Conservation (phyloP, 2,329 filamentous ascomycete genomes). For the Fusarium sp. region DNA sequence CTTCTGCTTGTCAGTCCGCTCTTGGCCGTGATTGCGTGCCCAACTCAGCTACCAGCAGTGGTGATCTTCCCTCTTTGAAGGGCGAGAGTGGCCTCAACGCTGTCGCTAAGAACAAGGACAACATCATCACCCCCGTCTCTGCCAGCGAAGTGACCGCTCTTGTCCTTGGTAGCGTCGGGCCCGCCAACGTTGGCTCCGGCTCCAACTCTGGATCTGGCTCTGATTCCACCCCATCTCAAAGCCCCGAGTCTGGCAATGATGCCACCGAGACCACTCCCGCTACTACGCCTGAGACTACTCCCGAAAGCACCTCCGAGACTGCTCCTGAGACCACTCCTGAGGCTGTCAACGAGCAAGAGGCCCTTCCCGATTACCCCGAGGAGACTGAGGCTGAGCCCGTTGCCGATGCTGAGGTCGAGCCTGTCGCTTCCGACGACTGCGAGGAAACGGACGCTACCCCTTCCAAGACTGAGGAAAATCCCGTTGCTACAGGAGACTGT, state of each 20-base stretch:
- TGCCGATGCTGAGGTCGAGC: not conserved
- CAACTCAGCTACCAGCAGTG: constrained; percentile 36
- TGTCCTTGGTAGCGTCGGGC: constrained; percentile 37
- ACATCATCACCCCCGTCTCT: constrained; percentile 40
- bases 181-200: constrained; percentile 37
- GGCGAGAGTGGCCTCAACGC: constrained; percentile 28
- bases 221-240: constrained; percentile 8
- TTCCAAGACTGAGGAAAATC: not conserved
- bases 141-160: constrained; percentile 38
- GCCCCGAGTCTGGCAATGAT: not conserved
- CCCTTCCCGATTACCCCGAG: not conserved
- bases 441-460: not conserved
- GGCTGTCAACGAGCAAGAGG: not conserved
- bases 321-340: not conserved
- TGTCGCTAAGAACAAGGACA: constrained; percentile 20
- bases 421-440: not conserved
- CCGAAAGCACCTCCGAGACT: not conserved
- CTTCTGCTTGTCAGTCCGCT: constrained; percentile 28
- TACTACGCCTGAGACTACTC: not conserved
- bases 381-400: not conserved
- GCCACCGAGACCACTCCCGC: not conserved
- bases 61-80: constrained; percentile 35
- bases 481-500: not conserved
- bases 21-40: constrained; percentile 38
- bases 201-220: constrained; percentile 29